Base-by-base conservation (phyloP, 257 asterid species). In the Solanum gandarillasii region DNA sequence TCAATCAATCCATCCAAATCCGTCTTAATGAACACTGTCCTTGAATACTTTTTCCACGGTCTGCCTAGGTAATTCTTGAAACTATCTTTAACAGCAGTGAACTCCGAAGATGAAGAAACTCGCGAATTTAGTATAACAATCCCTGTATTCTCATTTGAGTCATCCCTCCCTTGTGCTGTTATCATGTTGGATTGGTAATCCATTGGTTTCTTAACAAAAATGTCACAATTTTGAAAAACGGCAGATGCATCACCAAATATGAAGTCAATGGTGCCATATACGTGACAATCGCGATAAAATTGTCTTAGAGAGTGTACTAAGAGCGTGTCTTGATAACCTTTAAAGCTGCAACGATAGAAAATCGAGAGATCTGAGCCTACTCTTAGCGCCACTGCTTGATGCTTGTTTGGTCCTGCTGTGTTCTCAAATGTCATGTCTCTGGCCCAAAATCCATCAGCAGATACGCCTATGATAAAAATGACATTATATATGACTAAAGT, bases 381-480 rank as follows among this genome's bases (percentile, higher is more conserved):
- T n/a, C 92, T 86, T 31, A 94, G 11, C 7, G 98, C 98, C 90
- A 92, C 98, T 0, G 98, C 98, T 34, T 95, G 98, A 62, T 93
- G 92, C 32, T 93, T 95, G 6, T 81, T 46, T 9, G 96, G 95
- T 68, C 96, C 95, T 2, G 95, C 98, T 14, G 94, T 91, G 89
- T 96, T 96, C 88, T 91, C 94, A 29, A 95, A 95, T 13, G 98
- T 94, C 92, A 96, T 88, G 90, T 94, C 98, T 8, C 96, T 93
- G 10, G 95, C 98, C 98, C 95, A 95, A 65, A 95, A 94, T 2
- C 94, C 94, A 72, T 94, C 95, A 0, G 94, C 95, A 1, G 89
- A 90, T 3, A 94, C 93, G 68, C 94, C 97, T 95, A 85, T 20
- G 73, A 46, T 52, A 4, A 9, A 41, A 62, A 1, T 0, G 12